These are phyloP conservation scores for Phytopythium oedochilum DNA, from an alignment of 352 stramenopile genomes.

Conservation along the genomic window DNA sequence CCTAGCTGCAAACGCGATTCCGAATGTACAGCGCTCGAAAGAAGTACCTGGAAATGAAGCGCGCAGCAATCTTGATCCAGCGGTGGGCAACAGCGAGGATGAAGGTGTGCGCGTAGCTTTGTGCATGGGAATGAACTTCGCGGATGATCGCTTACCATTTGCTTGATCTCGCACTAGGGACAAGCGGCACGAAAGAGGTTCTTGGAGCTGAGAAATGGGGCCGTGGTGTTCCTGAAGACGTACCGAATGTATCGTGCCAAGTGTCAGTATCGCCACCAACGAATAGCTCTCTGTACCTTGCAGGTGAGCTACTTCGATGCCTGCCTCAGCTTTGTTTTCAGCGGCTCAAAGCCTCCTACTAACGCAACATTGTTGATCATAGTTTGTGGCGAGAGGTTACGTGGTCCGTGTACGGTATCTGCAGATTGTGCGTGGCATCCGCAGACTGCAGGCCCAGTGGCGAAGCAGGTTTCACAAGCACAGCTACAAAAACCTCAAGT, in stretches of 20 bases:
- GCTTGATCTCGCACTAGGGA: constrained; percentile 13
- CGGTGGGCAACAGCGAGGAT: constrained; percentile 42
- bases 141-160: no score
- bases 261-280: constrained; percentile 21
- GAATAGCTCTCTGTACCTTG: constrained; percentile 19
- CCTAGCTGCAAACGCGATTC: constrained; percentile 67
- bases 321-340: no score
- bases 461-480: constrained; percentile 57
- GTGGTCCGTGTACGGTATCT: constrained; percentile 39
- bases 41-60: constrained; percentile 27
- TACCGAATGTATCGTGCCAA: constrained; percentile 30
- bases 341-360: background rate
- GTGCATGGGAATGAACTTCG: background rate
- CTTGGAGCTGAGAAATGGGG: constrained; percentile 17
- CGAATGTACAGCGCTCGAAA: constrained; percentile 65
- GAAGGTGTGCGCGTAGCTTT: constrained; percentile 21
- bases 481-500: constrained; percentile 57
- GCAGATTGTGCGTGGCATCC: constrained; percentile 39
- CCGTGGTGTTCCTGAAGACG: constrained; percentile 38
- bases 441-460: constrained; percentile 61
- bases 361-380: background rate
- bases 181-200: background rate
- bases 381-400: constrained; percentile 49
- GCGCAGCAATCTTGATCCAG: constrained; percentile 47
- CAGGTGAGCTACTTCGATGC: constrained; percentile 10